Percentiles rank a stretch among this genome's conserved stretches.
Conservation (phyloP, 805 yeast species). For the Alloascoidea hylecoeti region DNA sequence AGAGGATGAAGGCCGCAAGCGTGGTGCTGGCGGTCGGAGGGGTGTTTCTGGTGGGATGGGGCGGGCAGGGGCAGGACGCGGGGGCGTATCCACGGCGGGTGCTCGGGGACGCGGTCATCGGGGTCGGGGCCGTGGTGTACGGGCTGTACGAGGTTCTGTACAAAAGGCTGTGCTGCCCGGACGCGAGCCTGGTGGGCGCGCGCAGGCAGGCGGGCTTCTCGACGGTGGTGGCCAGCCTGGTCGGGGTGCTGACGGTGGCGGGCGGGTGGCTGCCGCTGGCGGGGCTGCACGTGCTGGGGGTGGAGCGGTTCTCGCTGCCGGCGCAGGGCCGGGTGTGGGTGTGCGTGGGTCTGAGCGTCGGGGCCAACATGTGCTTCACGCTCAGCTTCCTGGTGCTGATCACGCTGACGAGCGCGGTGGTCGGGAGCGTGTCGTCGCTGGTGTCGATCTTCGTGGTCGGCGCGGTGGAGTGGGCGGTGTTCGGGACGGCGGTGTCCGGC, state of each 20-base stretch:
- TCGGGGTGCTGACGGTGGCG: constrained; percentile 44
- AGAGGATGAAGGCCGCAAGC: constrained; percentile 47
- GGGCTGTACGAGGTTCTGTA: constrained; percentile 79
- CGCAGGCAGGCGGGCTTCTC: constrained; percentile 72
- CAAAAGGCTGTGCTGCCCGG: constrained; percentile 63
- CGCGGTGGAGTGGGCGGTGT: constrained; percentile 53
- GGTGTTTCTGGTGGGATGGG: constrained; percentile 66
- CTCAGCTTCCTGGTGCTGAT: constrained; percentile 62
- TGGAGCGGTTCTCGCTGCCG: constrained; percentile 46
- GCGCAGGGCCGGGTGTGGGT: constrained; percentile 23
- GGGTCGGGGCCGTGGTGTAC: constrained; percentile 61
- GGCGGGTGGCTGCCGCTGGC: constrained; percentile 34
- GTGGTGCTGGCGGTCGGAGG: constrained; percentile 64
- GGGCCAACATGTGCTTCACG: constrained; percentile 54
- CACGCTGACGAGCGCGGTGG: constrained; percentile 77
- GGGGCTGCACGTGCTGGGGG: constrained; percentile 34
- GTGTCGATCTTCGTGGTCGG: constrained; percentile 75
- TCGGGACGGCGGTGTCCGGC: constrained; percentile 38
- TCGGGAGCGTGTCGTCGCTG: constrained; percentile 52
- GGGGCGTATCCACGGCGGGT: constrained; percentile 43
- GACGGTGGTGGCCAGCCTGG: constrained; percentile 52
- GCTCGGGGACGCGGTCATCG: constrained; percentile 57
- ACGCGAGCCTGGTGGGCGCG: constrained; percentile 41
- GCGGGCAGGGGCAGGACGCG: constrained; percentile 21
- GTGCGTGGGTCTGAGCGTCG: constrained; percentile 35